Evolutionary conservation across 2,329 filamentous ascomycete species (phyloP).

Genomic region (Rutstroemia sp.): DNA sequence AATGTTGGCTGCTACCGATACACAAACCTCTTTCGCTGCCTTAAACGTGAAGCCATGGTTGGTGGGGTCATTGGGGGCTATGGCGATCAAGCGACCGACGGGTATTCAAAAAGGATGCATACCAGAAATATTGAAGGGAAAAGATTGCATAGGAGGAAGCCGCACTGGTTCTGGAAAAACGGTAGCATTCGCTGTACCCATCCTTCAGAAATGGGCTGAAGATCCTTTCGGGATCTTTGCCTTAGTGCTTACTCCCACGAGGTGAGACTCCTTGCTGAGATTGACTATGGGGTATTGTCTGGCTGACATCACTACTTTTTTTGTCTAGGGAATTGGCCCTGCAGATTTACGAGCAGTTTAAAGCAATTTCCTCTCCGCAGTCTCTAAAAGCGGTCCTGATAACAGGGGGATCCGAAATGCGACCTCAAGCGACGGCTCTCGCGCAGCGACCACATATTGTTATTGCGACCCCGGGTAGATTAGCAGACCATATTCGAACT

Average conservation of each 20-base stretch:
- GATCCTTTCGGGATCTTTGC: constrained; percentile 90
- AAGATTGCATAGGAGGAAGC: constrained; percentile 92
- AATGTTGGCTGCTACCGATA: constrained; percentile 46
- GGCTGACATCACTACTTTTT: constrained; percentile 14
- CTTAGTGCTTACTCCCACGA: constrained; percentile 80
- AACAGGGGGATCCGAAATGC: constrained; percentile 90
- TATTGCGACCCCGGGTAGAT: constrained; percentile 85
- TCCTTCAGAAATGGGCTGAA: constrained; percentile 86
- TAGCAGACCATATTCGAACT: constrained; percentile 87
- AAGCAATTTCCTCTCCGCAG: constrained; percentile 82
- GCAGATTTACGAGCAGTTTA: constrained; percentile 94
- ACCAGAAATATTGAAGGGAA: constrained; percentile 81
- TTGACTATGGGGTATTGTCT: not conserved
- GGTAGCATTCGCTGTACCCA: constrained; percentile 88
- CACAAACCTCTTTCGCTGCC: constrained; percentile 60
- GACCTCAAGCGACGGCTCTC: constrained; percentile 77
- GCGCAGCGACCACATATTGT: constrained; percentile 80
- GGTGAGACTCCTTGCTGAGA: constrained; percentile 35
- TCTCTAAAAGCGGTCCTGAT: constrained; percentile 83
- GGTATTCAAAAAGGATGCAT: constrained; percentile 91
- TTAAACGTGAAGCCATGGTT: constrained; percentile 81
- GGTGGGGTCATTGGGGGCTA: constrained; percentile 64
- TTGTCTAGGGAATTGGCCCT: constrained; percentile 70
- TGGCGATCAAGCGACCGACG: constrained; percentile 83
- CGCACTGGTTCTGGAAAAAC: constrained; percentile 97